Base-by-base conservation (phyloP, 2,329 filamentous ascomycete species). In the Madurella mycetomatis region DNA sequence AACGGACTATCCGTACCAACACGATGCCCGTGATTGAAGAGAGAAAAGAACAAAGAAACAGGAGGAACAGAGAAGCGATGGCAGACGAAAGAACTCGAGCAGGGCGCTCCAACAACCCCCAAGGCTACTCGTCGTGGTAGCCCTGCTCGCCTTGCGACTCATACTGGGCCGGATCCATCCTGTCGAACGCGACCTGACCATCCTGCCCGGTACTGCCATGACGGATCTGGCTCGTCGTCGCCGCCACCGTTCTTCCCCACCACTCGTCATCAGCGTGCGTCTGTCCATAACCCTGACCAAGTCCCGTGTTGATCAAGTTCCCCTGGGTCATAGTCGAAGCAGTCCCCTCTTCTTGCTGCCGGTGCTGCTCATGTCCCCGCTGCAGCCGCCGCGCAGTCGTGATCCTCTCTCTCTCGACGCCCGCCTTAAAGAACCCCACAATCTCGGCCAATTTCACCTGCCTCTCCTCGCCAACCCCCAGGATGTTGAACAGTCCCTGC, bases 341-440 rank as follows among this genome's bases (percentile, higher is more conserved):
- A 2, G 11, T 12, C 4, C 34, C 34, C 51, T 41, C 37, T 39
- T 17, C 40, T 18, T 16, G 45, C 25, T 19, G 41, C 40, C 13
- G 45, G 13, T 41, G 41, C 25, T 47, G 41, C 16, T 40, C 34
- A 2, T 25, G 15, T 32, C 45, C 43, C 40, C 17, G 25, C 49
- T 31, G 16, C 5, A 34, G 30, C 11, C 31, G 39, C 2, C 34
- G 4, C 34, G 34, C 25, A 25, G 25, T 7, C 25, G 9, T 9
- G 13, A 57, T 5, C 9, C 51, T 40, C n/a, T 47, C 16, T 16
- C 51, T 18, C 51, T 58, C 52, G 2, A 53, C 64, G 48, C 77
- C 74, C 13, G 74, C 70, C 61, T 76, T 77, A 71, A 82, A 83
- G 62, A 83, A 83, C 39, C 75, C 72, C 1, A 76, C 70, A 48